Base-by-base conservation (phyloP, 2,329 filamentous ascomycete species). In the Xylariaceae sp. region DNA sequence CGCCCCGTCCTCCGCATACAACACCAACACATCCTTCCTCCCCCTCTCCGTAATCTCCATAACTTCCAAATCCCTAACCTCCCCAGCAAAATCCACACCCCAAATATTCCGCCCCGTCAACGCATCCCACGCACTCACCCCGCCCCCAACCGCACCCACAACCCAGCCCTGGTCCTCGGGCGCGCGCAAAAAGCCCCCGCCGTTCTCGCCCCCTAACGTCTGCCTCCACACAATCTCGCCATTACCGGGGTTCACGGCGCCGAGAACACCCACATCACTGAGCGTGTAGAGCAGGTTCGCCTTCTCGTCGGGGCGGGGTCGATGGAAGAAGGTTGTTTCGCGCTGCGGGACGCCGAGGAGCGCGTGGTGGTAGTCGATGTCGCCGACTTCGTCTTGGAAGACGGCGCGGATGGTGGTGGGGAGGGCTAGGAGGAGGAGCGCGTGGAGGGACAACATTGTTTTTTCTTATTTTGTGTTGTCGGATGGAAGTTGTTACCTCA, bases 311-410 rank as follows among this genome's bases (percentile, higher is more conserved):
- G 84, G 82, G 69, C 88, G 83, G 45, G 94, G 93, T 67, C 87
- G 88, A 77, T 97, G 91, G 84, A 97, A 97, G 82, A 97, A 95
- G 67, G 93, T 97, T 62, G 90, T 89, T 64, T 90, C 85, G 72
- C 84, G 80, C 73, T 88, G 88, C 57, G 94, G 92, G 44, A 90
- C 77, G 70, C 94, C 94, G 69, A 99, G 79, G 53, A 97, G 86
- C 65, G 90, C 85, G 77, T 96, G 87, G 76, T 97, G 93, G 78
- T 92, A 97, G 76, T 99, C 94, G 73, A 95, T 84, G 68, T 90
- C 83, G 77, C 87, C 92, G 66, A 95, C 92, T 75, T 99, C 93
- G 72, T 99, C 94, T 67, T 84, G 81, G 77, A 92, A 96, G 61
- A 97, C 85, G 65, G 92, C 90, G 70, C 76, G 72, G 55, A 83